Conservation (phyloP, 768 basidiomycete genomes). For the Tricholoma hemisulphureum region DNA sequence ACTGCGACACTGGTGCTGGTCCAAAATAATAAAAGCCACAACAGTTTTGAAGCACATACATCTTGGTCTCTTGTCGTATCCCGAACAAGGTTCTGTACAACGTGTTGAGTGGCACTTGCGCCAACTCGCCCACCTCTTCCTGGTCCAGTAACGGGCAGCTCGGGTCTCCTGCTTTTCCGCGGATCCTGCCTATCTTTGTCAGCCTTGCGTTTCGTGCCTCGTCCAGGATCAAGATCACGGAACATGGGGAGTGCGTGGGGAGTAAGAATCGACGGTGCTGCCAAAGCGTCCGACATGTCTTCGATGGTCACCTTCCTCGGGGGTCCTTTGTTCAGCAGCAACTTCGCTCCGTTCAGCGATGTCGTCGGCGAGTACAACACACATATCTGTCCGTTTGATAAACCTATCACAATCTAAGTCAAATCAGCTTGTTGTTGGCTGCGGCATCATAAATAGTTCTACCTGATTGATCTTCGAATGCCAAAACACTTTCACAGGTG, state of each 20-base stretch:
- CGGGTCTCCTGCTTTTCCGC: slow-evolving; percentile 88
- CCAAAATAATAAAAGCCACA: slow-evolving; percentile 3
- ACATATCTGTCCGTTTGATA: slow-evolving; percentile 83
- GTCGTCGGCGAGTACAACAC: slow-evolving; percentile 91
- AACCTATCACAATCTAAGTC: slow-evolving; percentile 77
- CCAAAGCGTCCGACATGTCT: slow-evolving; percentile 84
- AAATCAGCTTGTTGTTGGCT: slow-evolving; percentile 4
- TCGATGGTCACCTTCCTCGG: slow-evolving; percentile 79
- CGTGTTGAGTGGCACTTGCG: slow-evolving; percentile 94
- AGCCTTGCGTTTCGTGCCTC: slow-evolving; percentile 81
- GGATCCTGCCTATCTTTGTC: slow-evolving; percentile 89
- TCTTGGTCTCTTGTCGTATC: slow-evolving; percentile 92
- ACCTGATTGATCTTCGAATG: slow-evolving; percentile 98
- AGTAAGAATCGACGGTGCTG: slow-evolving; percentile 85
- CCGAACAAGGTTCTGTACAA: slow-evolving; percentile 91
- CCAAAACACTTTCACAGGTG: slow-evolving; percentile 90
- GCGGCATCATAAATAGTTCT: slow-evolving; percentile 25
- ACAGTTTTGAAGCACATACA: slow-evolving; percentile 57
- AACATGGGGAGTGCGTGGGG: slow-evolving; percentile 94
- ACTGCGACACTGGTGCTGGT: neutral
- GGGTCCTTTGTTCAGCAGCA: slow-evolving; percentile 84
- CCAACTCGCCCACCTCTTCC: slow-evolving; percentile 94
- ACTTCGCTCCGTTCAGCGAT: slow-evolving; percentile 89
- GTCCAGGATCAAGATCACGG: slow-evolving; percentile 72
- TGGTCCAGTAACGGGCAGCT: slow-evolving; percentile 89